A percentile compares a stretch with the other conserved stretches of the same genome.
These are phyloP conservation scores for Cystoderma amianthinum DNA, from an alignment of 768 basidiomycete species.

Conservation along the genomic window DNA sequence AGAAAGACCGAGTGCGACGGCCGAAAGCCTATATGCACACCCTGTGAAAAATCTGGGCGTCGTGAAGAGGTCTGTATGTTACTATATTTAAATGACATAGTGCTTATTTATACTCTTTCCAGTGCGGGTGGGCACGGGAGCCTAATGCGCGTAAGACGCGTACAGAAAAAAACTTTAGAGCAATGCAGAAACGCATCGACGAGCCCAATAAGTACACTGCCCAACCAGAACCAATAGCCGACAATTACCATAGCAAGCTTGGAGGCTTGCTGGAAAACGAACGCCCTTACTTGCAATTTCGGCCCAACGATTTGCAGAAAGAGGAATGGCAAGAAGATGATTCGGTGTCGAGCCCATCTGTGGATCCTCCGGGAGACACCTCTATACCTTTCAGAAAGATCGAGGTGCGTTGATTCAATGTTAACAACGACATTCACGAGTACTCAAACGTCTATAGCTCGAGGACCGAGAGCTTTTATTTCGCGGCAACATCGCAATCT, in stretches of 20 bases:
- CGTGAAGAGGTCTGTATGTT: too few species aligned
- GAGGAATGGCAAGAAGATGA: slow-evolving; percentile 12
- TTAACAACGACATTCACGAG: too few species aligned
- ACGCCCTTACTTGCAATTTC: slow-evolving; percentile 21
- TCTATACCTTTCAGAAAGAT: too few species aligned
- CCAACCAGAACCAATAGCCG: slow-evolving; percentile 33
- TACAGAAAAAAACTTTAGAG: slow-evolving; percentile 38
- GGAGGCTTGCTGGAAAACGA: slow-evolving; percentile 17
- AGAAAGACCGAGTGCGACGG: slow-evolving; percentile 45
- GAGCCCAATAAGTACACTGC: slow-evolving; percentile 31
- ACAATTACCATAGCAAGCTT: slow-evolving; percentile 31
- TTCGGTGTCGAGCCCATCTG: too few species aligned
- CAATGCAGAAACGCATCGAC: slow-evolving; percentile 30
- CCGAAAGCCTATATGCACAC: slow-evolving; percentile 31
- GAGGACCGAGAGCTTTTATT: slow-evolving; percentile 26
- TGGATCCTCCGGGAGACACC: too few species aligned
- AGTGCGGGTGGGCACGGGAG: slow-evolving; percentile 38
- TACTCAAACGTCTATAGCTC: slow-evolving; percentile 17
- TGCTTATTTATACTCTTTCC: not conserved
- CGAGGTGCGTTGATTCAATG: too few species aligned
- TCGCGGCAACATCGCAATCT: slow-evolving; percentile 35
- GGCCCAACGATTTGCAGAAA: slow-evolving; percentile 17
- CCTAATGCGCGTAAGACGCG: slow-evolving; percentile 30
- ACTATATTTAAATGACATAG: not conserved
- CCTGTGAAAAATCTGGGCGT: slow-evolving; percentile 30